Conservation (phyloP, 768 basidiomycete species). For the Tulasnella sp. region DNA sequence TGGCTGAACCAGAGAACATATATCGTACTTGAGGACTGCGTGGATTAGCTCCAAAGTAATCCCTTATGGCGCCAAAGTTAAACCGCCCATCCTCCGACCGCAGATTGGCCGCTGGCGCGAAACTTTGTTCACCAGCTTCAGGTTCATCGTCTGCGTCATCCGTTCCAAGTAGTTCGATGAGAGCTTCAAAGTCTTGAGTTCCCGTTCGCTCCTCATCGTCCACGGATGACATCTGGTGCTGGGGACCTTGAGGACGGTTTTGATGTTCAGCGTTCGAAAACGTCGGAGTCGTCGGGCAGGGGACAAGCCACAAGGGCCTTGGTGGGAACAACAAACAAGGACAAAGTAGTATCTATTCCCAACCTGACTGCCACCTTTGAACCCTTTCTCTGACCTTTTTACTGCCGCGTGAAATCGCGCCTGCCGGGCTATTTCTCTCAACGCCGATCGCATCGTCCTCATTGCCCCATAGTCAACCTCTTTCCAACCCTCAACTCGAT, state of each 20-base stretch:
- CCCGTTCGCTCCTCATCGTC: not conserved
- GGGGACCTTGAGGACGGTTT: not conserved
- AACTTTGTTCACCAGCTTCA: not conserved
- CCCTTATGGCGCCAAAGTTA: not conserved
- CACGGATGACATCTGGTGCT: not conserved
- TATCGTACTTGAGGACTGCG: not conserved
- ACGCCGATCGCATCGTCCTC: not conserved
- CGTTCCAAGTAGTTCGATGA: slow-evolving; percentile 10
- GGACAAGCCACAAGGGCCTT: not conserved
- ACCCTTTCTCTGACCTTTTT: not conserved
- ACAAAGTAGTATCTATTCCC: not conserved
- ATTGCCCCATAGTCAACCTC: not conserved
- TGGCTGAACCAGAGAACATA: not conserved
- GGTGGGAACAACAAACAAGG: slow-evolving; percentile 4
- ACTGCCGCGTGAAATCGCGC: not conserved
- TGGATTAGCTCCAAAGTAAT: not conserved
- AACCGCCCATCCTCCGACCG: not conserved
- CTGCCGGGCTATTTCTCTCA: not conserved
- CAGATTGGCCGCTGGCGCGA: slow-evolving; percentile 1
- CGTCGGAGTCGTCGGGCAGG: not conserved
- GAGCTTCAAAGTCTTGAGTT: not conserved
- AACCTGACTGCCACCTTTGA: not conserved
- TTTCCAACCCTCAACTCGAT: not conserved
- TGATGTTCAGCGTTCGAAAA: not conserved
- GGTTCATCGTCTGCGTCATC: slow-evolving; percentile 13